These are phyloP conservation scores for Hymenoscyphus albidus DNA, from an alignment of 2,329 filamentous ascomycete genomes.

Conservation along the genomic window DNA sequence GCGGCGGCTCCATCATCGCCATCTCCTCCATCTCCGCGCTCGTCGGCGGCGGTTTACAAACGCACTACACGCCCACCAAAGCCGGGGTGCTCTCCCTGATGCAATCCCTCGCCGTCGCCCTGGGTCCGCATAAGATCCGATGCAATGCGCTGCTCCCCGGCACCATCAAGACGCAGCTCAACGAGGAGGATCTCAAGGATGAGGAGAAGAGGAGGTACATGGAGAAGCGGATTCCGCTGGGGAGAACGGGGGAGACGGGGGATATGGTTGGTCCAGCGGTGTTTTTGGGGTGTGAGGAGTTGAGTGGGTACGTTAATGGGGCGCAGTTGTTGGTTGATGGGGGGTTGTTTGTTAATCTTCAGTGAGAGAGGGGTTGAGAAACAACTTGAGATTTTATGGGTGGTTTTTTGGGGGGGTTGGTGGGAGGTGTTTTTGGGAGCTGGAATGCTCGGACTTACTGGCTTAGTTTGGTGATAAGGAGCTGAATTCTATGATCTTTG, in stretches of 20 bases:
- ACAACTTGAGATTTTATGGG: background rate
- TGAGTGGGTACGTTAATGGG: slow-evolving; percentile 79
- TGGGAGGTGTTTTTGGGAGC: too few species aligned
- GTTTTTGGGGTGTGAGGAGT: slow-evolving; percentile 73
- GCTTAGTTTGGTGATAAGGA: too few species aligned
- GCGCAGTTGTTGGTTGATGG: slow-evolving; percentile 84
- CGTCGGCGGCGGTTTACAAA: slow-evolving; percentile 73
- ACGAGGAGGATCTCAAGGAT: slow-evolving; percentile 75
- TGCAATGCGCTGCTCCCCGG: slow-evolving; percentile 84
- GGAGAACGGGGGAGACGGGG: slow-evolving; percentile 64
- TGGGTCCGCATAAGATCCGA: slow-evolving; percentile 71
- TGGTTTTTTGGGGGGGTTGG: background rate
- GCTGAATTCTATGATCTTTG: too few species aligned
- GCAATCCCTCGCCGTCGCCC: slow-evolving; percentile 75
- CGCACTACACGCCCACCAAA: slow-evolving; percentile 87
- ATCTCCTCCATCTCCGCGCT: slow-evolving; percentile 70
- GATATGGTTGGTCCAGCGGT: slow-evolving; percentile 82
- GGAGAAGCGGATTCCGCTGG: slow-evolving; percentile 76
- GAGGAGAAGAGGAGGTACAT: slow-evolving; percentile 70
- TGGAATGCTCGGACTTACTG: too few species aligned
- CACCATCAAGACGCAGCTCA: slow-evolving; percentile 79
- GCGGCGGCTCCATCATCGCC: slow-evolving; percentile 76
- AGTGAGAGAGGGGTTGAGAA: slow-evolving; percentile 49
- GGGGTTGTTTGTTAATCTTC: slow-evolving; percentile 84
- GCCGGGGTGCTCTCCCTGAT: slow-evolving; percentile 77